Evolutionary conservation across 768 basidiomycete species (phyloP), one percentile per base, ranked within the genome.

Genomic region (Auricularia heimuer): DNA sequence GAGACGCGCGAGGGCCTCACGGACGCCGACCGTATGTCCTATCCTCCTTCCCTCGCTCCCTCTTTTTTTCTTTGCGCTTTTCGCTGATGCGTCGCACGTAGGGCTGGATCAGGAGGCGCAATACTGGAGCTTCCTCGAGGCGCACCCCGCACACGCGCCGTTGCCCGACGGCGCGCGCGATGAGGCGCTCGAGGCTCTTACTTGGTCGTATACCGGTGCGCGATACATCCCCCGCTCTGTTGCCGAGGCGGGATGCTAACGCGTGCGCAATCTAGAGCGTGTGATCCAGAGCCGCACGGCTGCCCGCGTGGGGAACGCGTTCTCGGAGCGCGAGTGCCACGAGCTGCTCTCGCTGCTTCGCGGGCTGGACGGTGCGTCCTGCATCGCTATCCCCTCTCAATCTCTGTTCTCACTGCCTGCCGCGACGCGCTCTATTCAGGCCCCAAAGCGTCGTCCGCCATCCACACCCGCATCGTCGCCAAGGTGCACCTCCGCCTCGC

Each of bases 111-210:
- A 85, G 70, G 88, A 90, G 70, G 90, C 88, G 69, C 79, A 87
- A 64, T 93, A 91, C 70, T 93, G 92, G 92, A 77, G 83, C 4
- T 93, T 86, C 71, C 81, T 93, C 75, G 88, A 91, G 73, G 75
- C 82, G 39, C 90, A 92, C 69, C 91, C 91, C 0, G 88, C 88
- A 0, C 91, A 93, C 72, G 76, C 79, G 7, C 71, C 80, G 0
- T 77, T 92, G 34, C 82, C 86, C 7, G 69, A 75, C 6, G 80
- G 78, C 54, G 85, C 87, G 10, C 81, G 81, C 61, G 74, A 77
- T 0, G 90, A 93, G 68, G 91, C 91, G 1, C 78, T 88, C 70
- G 88, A 92, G 63, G 83, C 83, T 0, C 76, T 93, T 67, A 88
- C 83, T 29, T 93, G 92, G 91, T 84, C 87, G 8, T 90, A 88